phyloP scores from a whole-genome alignment of 306 rosid species.

The Pyrus bretschneideri region DNA sequence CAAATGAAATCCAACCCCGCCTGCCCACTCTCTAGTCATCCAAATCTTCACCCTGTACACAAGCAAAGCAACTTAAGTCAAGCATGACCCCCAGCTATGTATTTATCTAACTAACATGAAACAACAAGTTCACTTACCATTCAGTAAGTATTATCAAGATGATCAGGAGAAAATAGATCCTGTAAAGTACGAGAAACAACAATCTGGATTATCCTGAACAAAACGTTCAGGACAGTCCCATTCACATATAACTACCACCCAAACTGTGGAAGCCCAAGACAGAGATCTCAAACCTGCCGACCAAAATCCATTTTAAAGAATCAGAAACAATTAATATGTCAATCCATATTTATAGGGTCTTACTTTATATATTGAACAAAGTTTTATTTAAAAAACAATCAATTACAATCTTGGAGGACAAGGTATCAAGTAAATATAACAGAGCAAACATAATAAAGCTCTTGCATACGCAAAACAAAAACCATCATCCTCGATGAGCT shows the following conservation, averaged over 20 bases:
- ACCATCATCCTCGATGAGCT: background rate
- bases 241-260: background rate
- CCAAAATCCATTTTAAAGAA: background rate
- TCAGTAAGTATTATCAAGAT: background rate
- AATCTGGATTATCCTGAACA: background rate
- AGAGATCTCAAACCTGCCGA: slow-evolving; percentile 5
- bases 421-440: background rate
- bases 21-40: background rate
- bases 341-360: background rate
- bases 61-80: slow-evolving; percentile 12
- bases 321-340: background rate
- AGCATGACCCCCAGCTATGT: background rate
- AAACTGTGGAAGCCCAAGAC: background rate
- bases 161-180: background rate
- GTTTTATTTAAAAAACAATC: background rate
- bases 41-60: slow-evolving; percentile 29
- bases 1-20: background rate
- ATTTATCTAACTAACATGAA: background rate
- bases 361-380: background rate
- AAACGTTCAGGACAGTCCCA: background rate
- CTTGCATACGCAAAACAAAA: background rate
- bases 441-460: background rate
- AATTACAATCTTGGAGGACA: background rate
- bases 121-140: background rate
- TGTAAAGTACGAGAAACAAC: background rate